A percentile compares a stretch with the other conserved stretches of the same genome.
These are phyloP conservation scores for Biancaea sappan DNA, from an alignment of 306 rosid genomes.

Conservation along the genomic window DNA sequence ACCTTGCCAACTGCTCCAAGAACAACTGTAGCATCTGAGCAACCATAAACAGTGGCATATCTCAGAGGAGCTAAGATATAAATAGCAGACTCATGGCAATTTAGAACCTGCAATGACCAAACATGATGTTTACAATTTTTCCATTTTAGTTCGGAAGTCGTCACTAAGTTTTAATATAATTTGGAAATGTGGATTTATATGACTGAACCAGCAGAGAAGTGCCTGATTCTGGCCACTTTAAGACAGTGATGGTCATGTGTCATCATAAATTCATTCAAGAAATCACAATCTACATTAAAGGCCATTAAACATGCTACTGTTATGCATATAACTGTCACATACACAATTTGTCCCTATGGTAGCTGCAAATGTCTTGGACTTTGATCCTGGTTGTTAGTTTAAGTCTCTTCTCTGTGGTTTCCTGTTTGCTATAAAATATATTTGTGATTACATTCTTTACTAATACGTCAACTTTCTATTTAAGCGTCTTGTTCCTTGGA, in stretches of 20 bases:
- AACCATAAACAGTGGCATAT: slow-evolving; percentile 90
- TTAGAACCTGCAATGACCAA: slow-evolving; percentile 73
- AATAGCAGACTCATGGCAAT: slow-evolving; percentile 85
- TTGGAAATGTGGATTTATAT: background rate
- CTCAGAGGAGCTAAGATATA: slow-evolving; percentile 81
- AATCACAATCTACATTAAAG: background rate
- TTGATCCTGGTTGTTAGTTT: no score
- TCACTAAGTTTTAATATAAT: background rate
- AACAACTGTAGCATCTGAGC: slow-evolving; percentile 94
- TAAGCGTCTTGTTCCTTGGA: no score
- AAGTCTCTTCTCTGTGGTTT: no score
- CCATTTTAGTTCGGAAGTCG: background rate
- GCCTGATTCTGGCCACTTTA: slow-evolving; percentile 7
- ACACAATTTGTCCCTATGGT: background rate
- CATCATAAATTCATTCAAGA: background rate
- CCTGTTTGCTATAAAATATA: no score
- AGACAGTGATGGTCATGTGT: background rate
- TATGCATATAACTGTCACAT: background rate
- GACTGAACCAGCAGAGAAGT: background rate
- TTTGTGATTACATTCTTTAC: no score
- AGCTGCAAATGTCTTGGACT: background rate
- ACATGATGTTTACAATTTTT: slow-evolving; percentile 16
- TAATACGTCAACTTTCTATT: no score
- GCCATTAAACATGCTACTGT: background rate
- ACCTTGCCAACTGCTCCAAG: slow-evolving; percentile 99